Conservation (phyloP, 2,329 filamentous ascomycete genomes). For the Colletotrichum lupini region DNA sequence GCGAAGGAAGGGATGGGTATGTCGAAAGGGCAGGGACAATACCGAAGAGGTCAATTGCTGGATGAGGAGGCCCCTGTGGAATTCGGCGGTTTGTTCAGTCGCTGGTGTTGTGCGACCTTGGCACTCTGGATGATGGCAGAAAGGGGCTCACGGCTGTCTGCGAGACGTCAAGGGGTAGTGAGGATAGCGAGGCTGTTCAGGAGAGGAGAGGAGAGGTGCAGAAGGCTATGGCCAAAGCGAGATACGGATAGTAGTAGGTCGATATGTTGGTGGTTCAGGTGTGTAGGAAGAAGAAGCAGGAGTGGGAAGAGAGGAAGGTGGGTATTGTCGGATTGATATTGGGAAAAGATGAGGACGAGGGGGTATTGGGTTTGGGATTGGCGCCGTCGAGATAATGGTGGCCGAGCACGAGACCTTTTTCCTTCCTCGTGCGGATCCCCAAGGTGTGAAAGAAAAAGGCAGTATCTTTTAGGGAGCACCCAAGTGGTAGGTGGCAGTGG, state of each 20-base stretch:
- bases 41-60: conserved; percentile 24
- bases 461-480: neutral
- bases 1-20: neutral
- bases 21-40: conserved; percentile 26
- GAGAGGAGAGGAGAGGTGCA: neutral
- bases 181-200: conserved; percentile 1
- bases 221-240: neutral
- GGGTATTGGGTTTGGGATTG: neutral
- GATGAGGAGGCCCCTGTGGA: neutral
- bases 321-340: conserved; percentile 24
- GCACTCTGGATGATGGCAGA: neutral
- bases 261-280: neutral
- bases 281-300: neutral
- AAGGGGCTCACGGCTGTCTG: conserved; percentile 12
- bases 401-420: conserved; percentile 33
- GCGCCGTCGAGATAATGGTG: conserved; percentile 4
- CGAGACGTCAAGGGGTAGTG: neutral
- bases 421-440: conserved; percentile 27
- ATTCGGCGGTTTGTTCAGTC: neutral
- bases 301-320: neutral
- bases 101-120: neutral
- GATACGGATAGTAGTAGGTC: neutral
- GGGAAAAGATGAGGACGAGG: neutral
- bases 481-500: neutral
- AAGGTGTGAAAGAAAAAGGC: neutral